These are phyloP conservation scores for Malbranchea cinnamomea DNA, from an alignment of 2,329 filamentous ascomycete species.

Conservation along the genomic window DNA sequence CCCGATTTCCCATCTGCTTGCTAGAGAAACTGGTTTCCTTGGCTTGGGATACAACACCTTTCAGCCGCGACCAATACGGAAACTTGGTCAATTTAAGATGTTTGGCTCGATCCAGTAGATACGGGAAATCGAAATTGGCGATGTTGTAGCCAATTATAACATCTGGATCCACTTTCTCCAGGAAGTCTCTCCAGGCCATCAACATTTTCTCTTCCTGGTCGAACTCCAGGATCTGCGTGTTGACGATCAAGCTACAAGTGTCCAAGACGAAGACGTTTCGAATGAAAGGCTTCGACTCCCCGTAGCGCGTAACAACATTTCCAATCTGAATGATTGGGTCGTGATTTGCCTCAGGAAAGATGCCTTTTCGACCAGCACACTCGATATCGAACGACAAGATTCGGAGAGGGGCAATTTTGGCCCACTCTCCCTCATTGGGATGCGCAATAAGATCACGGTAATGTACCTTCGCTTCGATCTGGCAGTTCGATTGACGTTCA, in stretches of 20 bases:
- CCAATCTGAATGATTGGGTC: conserved; percentile 98
- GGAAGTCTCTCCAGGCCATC: conserved; percentile 78
- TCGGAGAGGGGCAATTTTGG: conserved; percentile 89
- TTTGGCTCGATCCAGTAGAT: conserved; percentile 74
- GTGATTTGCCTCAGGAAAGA: conserved; percentile 83
- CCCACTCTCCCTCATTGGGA: conserved; percentile 82
- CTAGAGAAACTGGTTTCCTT: conserved; percentile 82
- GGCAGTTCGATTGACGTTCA: conserved; percentile 75
- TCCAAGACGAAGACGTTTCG: conserved; percentile 94
- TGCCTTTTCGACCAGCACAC: conserved; percentile 90
- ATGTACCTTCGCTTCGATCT: conserved; percentile 80
- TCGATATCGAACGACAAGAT: conserved; percentile 97
- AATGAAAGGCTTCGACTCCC: conserved; percentile 89
- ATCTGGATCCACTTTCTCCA: conserved; percentile 83
- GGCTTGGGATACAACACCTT: conserved; percentile 51
- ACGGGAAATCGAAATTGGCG: conserved; percentile 95
- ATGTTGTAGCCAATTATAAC: conserved; percentile 99
- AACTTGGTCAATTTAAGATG: conserved; percentile 69
- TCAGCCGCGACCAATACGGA: conserved; percentile 74
- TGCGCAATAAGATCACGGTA: conserved; percentile 77
- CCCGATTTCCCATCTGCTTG: conserved; percentile 95
- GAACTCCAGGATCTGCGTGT: conserved; percentile 80
- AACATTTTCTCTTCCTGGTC: conserved; percentile 76
- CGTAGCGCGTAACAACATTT: conserved; percentile 85
- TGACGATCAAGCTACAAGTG: conserved; percentile 82